phyloP scores from a whole-genome alignment of 805 yeast species.

The Candida ipomoeae region DNA sequence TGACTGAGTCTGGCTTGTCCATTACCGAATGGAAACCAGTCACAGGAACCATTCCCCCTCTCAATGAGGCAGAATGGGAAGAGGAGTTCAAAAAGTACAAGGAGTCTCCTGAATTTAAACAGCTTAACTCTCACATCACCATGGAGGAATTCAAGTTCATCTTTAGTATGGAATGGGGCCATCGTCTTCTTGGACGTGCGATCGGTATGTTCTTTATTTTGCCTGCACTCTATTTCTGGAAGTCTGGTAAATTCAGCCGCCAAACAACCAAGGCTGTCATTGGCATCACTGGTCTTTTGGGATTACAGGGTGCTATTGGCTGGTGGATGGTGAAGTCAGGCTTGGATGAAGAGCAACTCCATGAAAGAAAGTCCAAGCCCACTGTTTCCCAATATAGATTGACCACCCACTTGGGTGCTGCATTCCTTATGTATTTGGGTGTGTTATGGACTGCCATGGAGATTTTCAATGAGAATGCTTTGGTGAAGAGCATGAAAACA shows the following conservation, averaged over 20 bases:
- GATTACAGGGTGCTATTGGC: constrained; percentile 92
- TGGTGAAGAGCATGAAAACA: constrained; percentile 42
- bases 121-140: constrained; percentile 81
- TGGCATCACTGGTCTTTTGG: constrained; percentile 73
- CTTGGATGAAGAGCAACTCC: constrained; percentile 71
- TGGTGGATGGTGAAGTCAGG: constrained; percentile 99
- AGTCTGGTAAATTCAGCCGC: constrained; percentile 58
- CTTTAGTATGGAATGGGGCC: constrained; percentile 97
- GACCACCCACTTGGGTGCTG: constrained; percentile 92
- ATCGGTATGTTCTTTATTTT: constrained; percentile 79
- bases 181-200: constrained; percentile 85
- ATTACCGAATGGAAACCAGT: constrained; percentile 99
- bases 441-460: constrained; percentile 90
- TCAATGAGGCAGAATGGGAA: constrained; percentile 77
- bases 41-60: constrained; percentile 91
- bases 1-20: constrained; percentile 92
- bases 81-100: constrained; percentile 76
- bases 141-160: constrained; percentile 93
- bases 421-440: constrained; percentile 80
- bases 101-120: constrained; percentile 86
- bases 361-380: constrained; percentile 86
- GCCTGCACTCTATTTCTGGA: constrained; percentile 82
- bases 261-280: constrained; percentile 65
- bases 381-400: constrained; percentile 94
- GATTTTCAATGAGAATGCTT: constrained; percentile 66